These are phyloP conservation scores for Microthyrium microscopicum DNA, from an alignment of 2,329 filamentous ascomycete species.

Conservation along the genomic window DNA sequence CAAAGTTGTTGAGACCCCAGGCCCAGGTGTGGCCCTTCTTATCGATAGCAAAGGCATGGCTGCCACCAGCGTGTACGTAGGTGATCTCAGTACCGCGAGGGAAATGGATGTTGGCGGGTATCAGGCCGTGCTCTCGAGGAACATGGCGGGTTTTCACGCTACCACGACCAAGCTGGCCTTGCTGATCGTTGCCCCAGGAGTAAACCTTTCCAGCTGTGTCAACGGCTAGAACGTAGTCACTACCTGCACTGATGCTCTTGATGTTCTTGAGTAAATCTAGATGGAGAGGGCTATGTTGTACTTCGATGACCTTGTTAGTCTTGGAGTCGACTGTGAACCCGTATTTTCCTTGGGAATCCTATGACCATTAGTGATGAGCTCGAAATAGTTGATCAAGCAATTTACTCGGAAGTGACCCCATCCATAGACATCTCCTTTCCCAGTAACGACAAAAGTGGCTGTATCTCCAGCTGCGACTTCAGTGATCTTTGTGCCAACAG, in stretches of 20 bases:
- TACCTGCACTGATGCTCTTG: conserved; percentile 45
- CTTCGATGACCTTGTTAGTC: conserved; percentile 25
- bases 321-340: conserved; percentile 38
- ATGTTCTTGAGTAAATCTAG: conserved; percentile 50
- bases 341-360: conserved; percentile 48
- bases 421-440: conserved; percentile 62
- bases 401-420: conserved; percentile 76
- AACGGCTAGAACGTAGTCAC: conserved; percentile 55
- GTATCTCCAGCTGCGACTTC: conserved; percentile 60
- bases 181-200: conserved; percentile 58
- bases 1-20: conserved; percentile 81
- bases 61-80: conserved; percentile 53
- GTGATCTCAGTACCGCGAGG: conserved; percentile 38
- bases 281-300: conserved; percentile 35
- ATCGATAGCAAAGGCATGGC: conserved; percentile 65
- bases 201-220: conserved; percentile 47
- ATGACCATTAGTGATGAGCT: no score
- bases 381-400: no score
- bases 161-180: conserved; percentile 54
- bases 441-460: conserved; percentile 59
- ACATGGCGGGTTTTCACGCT: no score
- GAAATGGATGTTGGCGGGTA: conserved; percentile 40
- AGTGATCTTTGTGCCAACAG: conserved; percentile 44
- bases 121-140: conserved; percentile 38
- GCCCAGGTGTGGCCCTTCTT: conserved; percentile 54